Evolutionary conservation across 306 rosid genomes (phyloP).

Genomic region (Fagus sylvatica): DNA sequence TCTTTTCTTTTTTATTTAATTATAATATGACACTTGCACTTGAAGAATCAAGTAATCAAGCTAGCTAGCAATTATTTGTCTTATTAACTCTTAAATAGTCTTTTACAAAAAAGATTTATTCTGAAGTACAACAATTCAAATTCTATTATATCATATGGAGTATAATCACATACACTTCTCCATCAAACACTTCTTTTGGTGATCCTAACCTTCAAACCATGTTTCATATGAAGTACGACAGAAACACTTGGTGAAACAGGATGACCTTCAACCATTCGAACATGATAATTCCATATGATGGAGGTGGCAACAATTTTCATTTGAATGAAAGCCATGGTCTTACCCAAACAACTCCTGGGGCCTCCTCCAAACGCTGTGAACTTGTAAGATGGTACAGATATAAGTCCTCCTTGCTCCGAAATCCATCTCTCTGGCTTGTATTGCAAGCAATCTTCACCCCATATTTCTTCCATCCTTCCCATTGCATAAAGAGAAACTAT

Average conservation of each 20-base stretch:
- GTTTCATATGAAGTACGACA: slow-evolving; percentile 41
- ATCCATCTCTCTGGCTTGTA: slow-evolving; percentile 52
- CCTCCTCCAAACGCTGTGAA: slow-evolving; percentile 33
- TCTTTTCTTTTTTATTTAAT: too few relatives aligned
- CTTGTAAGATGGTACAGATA: slow-evolving; percentile 30
- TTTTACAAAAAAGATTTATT: too few relatives aligned
- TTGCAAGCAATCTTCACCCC: slow-evolving; percentile 38
- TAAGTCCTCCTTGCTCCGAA: slow-evolving; percentile 11
- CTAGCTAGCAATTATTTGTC: too few relatives aligned
- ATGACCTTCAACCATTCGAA: slow-evolving; percentile 30
- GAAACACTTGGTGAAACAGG: slow-evolving; percentile 24
- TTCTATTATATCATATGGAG: too few relatives aligned
- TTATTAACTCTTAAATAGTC: too few relatives aligned
- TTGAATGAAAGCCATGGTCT: slow-evolving; percentile 27
- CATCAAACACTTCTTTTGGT: slow-evolving; percentile 16
- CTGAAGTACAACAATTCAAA: too few relatives aligned
- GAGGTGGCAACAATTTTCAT: slow-evolving; percentile 27
- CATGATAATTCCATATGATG: slow-evolving; percentile 19
- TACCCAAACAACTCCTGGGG: slow-evolving; percentile 40
- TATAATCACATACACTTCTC: not conserved
- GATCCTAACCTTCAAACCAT: slow-evolving; percentile 47
- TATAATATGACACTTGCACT: too few relatives aligned
- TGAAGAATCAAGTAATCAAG: too few relatives aligned
- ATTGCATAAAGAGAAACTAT: slow-evolving; percentile 25
- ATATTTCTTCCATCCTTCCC: slow-evolving; percentile 38